Base-by-base conservation (phyloP, 2,329 filamentous ascomycete species). In the Diaporthe australafricana region DNA sequence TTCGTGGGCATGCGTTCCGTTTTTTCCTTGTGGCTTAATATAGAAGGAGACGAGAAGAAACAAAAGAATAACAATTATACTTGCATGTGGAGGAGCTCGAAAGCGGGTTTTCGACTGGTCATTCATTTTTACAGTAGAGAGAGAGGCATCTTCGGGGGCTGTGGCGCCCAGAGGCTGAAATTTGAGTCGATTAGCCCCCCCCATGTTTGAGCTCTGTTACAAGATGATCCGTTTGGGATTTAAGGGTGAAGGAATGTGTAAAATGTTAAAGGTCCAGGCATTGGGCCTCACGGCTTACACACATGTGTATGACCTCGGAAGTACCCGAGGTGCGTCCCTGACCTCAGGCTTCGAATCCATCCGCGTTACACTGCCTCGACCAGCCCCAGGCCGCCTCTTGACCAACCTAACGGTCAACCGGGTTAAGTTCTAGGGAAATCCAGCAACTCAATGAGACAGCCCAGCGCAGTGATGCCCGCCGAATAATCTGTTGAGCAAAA, bases 1-100 rank as follows among this genome's bases (percentile, higher is more conserved):
- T 63, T 73, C 70, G 72, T 72, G 70, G 72, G 72, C 72, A 48
- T 65, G 45, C 63, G 72, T 73, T 73, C 60, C 45, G 38, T 60
- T 65, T 50, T 22, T 63, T 65, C n/a, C 5, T 65, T 65, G 45
- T 65, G 60, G 60, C 30, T 65, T 65, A 35, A 47, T 22, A 9
- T 38, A 50, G 42, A 65, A 25, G 11, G n/a, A 65, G 8, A 35
- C n/a, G 27, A 35, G 12, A 30, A 32, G 14, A 9, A 30, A 35
- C 32, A 35, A 25, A 50, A 50, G 25, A 20, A 9, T 35, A 65
- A n/a, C 8, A 12, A 38, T 20, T 27, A 20, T 11, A 2, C 30
- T 38, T n/a, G 60, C 30, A 48, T 12, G 2, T 22, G 38, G 40
- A 45, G 40, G 56, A 32, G 12, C 8, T 32, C 1, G 17, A 11